phyloP scores from a whole-genome alignment of 768 basidiomycete genomes.

The Lactarius tabidus region DNA sequence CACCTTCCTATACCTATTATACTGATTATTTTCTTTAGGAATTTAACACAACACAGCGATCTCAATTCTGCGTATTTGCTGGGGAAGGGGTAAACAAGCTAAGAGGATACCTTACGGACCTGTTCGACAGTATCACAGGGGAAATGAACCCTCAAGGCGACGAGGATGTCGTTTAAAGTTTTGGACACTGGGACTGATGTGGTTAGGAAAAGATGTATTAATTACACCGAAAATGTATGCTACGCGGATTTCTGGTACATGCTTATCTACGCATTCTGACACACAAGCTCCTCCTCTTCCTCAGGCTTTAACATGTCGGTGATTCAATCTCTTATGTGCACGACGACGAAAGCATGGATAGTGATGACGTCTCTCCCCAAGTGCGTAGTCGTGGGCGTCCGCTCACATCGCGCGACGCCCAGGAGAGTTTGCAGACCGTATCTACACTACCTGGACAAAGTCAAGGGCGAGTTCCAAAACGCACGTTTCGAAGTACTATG shows the following conservation, averaged over 20 bases:
- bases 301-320: too few relatives aligned
- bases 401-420: slow-evolving; percentile 11
- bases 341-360: slow-evolving; percentile 34
- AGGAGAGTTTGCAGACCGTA: not conserved
- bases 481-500: slow-evolving; percentile 62
- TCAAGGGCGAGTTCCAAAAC: slow-evolving; percentile 58
- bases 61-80: slow-evolving; percentile 95
- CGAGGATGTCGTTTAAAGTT: too few relatives aligned
- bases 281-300: too few relatives aligned
- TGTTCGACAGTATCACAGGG: slow-evolving; percentile 73
- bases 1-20: not conserved
- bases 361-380: slow-evolving; percentile 30
- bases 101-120: slow-evolving; percentile 69
- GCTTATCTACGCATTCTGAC: too few relatives aligned
- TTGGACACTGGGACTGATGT: too few relatives aligned
- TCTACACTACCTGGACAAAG: slow-evolving; percentile 39
- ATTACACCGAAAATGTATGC: too few relatives aligned
- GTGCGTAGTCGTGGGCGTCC: slow-evolving; percentile 23
- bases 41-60: slow-evolving; percentile 84
- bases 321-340: slow-evolving; percentile 51
- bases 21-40: slow-evolving; percentile 48
- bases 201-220: too few relatives aligned
- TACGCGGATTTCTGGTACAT: too few relatives aligned
- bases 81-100: slow-evolving; percentile 85
- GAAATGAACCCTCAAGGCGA: slow-evolving; percentile 41